Conservation (phyloP, 768 basidiomycete species). For the Pulveroboletus ravenelii region DNA sequence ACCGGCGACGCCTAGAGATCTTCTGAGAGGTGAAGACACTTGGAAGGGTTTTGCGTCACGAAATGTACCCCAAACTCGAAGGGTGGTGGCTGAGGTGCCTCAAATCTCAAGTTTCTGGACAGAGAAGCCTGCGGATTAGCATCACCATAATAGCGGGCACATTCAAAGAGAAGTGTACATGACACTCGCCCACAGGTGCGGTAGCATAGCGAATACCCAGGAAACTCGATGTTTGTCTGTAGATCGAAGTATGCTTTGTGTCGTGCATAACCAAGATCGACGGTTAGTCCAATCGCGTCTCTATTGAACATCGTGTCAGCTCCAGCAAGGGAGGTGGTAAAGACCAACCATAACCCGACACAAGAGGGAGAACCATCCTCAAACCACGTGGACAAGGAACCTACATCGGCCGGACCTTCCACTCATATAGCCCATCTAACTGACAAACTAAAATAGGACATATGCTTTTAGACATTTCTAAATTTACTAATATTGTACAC, state of each 20-base stretch:
- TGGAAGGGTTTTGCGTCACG: slow-evolving; percentile 23
- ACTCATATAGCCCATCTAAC: too few species aligned
- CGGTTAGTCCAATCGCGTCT: slow-evolving; percentile 4
- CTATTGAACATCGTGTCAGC: neutral
- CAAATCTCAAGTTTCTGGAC: slow-evolving; percentile 21
- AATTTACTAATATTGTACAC: too few species aligned
- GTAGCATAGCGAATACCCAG: slow-evolving; percentile 38
- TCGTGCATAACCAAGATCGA: slow-evolving; percentile 30
- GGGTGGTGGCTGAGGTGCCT: slow-evolving; percentile 26
- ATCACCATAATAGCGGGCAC: neutral
- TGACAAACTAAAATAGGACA: too few species aligned
- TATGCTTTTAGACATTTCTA: too few species aligned
- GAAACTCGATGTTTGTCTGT: slow-evolving; percentile 21
- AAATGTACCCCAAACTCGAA: slow-evolving; percentile 17
- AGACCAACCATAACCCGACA: neutral
- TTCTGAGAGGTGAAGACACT: slow-evolving; percentile 19
- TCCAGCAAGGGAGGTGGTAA: neutral
- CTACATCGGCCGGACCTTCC: too few species aligned
- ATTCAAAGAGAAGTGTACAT: neutral
- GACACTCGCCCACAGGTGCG: slow-evolving; percentile 38
- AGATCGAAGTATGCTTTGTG: slow-evolving; percentile 22
- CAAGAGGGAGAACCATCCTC: too few species aligned
- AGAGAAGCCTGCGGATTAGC: neutral
- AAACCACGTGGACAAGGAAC: too few species aligned
- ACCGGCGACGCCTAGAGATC: slow-evolving; percentile 1